These are phyloP conservation scores for Oleoguttula mirabilis DNA, from an alignment of 495 filamentous ascomycete species.

Conservation along the genomic window DNA sequence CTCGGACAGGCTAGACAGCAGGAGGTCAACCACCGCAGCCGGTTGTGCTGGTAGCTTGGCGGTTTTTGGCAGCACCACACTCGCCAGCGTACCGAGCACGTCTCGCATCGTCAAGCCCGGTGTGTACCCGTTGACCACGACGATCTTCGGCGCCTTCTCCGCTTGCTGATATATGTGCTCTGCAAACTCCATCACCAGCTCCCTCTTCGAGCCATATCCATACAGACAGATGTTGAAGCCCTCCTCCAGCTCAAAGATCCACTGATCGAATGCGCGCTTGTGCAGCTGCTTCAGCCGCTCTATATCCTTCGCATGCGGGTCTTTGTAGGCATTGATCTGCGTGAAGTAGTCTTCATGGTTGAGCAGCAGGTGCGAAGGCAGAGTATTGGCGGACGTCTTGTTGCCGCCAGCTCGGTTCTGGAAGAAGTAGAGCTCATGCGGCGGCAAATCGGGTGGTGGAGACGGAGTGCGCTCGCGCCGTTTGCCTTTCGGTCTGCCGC, in stretches of 20 bases:
- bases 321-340: conserved; percentile 49
- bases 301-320: conserved; percentile 61
- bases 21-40: conserved; percentile 50
- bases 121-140: conserved; percentile 82
- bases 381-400: conserved; percentile 78
- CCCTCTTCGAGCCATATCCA: conserved; percentile 80
- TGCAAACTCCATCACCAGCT: conserved; percentile 65
- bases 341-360: conserved; percentile 87
- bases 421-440: conserved; percentile 87
- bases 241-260: conserved; percentile 81
- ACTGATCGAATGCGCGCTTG: conserved; percentile 72
- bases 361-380: conserved; percentile 59
- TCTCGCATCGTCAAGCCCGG: conserved; percentile 64
- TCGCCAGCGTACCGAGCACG: conserved; percentile 60
- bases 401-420: conserved; percentile 70
- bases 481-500: conserved; percentile 47
- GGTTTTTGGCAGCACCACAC: conserved; percentile 48
- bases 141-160: conserved; percentile 43
- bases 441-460: conserved; percentile 65
- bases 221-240: conserved; percentile 87
- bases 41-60: conserved; percentile 50
- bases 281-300: conserved; percentile 63
- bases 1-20: conserved; percentile 47
- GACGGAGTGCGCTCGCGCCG: conserved; percentile 63
- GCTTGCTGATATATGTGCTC: conserved; percentile 46